These are phyloP conservation scores for Nemania sp. DNA, from an alignment of 2,329 filamentous ascomycete genomes.

Conservation along the genomic window DNA sequence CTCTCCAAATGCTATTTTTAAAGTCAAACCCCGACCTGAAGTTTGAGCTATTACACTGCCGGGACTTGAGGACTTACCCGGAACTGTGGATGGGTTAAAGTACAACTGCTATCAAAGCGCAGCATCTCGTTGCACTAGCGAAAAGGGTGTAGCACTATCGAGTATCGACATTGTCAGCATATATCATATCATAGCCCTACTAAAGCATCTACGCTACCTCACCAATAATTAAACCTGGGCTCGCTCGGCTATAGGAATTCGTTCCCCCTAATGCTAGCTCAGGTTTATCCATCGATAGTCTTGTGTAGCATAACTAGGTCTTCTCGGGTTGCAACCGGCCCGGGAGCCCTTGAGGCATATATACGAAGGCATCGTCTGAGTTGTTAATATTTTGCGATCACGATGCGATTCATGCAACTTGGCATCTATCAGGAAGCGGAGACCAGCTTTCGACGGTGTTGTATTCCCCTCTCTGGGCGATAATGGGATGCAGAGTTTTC, in stretches of 20 bases:
- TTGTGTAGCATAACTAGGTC: neutral
- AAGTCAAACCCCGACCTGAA: neutral
- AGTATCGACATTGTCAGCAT: neutral
- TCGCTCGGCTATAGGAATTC: constrained; percentile 11
- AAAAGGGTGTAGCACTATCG: neutral
- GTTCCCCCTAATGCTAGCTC: neutral
- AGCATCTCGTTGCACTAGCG: neutral
- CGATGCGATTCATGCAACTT: neutral
- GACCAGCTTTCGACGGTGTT: neutral
- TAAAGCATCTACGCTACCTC: neutral
- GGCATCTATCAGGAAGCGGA: neutral
- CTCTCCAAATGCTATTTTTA: neutral
- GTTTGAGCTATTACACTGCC: neutral
- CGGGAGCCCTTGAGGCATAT: neutral
- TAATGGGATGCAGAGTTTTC: neutral
- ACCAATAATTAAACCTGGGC: neutral
- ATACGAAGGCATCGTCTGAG: neutral
- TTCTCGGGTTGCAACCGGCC: neutral
- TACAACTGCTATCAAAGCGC: neutral
- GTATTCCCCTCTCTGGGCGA: neutral
- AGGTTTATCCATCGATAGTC: neutral
- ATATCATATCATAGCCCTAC: neutral
- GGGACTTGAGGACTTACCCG: neutral
- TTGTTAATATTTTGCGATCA: neutral
- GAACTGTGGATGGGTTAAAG: neutral